Base-by-base conservation (phyloP, 306 rosid species). In the Trichosanthes truncata region DNA sequence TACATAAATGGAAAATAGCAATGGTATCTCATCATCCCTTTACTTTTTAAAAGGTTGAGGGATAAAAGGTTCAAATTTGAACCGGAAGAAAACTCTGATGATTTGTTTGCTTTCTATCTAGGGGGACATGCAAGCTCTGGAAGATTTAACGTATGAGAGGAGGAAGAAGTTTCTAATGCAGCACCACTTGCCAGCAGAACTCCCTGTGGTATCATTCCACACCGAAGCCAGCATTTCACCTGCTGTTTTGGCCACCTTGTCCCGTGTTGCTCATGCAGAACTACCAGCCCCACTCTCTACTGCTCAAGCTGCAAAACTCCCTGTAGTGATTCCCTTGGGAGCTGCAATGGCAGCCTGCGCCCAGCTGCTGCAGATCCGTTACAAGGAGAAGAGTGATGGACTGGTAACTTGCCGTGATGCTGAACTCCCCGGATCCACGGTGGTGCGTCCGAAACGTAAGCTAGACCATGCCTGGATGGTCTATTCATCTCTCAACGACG, bases 401-500 rank as follows among this genome's bases (percentile, higher is more conserved):
- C 93, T 96, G 7, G 99, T 96, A 67, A 89, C 97, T 5, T 85
- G 99, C 62, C 87, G 99, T 14, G 97, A 95, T 1, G 97, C 97
- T 1, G 97, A 91, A 86, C 98, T 96, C 85, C 98, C 98, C 0
- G 96, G 98, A 48, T 96, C 99, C 1, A 77, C 91, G 45, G 96
- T 96, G 15, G 99, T 96, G 29, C 85, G 91, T 56, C 99, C 98
- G 0, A 88, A 74, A 40, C 91, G 94, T 41, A 96, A 89, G 81
- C 48, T 96, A 78, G 99, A 91, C 87, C 97, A 96, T 84, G 96
- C 96, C 35, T 96, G 99, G 99, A 96, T 96, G 99, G 99, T 93
- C 77, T 93, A 93, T 78, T 91, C 99, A 2, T 90, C 93, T 2
- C 76, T 86, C 57, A 85, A 87, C 31, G 88, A 91, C 49, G 88